Conservation (phyloP, 78 protist genomes). For the Mastigamoeba balamuthi region DNA sequence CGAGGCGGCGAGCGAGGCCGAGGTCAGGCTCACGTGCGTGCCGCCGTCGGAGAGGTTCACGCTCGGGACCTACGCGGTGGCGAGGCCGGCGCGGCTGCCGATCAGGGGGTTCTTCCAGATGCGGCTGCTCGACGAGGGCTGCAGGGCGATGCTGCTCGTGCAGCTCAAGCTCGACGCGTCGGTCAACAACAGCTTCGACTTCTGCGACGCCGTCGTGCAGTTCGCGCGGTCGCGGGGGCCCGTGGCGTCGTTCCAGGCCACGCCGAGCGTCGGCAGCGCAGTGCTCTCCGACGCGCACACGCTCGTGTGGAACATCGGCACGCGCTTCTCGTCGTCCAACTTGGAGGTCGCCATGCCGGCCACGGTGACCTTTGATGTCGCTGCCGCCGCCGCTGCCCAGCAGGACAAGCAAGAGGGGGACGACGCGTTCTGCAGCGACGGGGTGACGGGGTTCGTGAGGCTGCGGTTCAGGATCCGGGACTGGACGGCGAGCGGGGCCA, state of each 20-base stretch:
- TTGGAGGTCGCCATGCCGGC: slow-evolving; percentile 41
- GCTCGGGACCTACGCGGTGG: slow-evolving; percentile 5
- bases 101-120: slow-evolving; percentile 36
- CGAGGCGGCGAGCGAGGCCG: no score
- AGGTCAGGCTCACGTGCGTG: slow-evolving; percentile 22
- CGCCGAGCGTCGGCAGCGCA: slow-evolving; percentile 24
- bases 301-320: slow-evolving; percentile 32
- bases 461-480: no score
- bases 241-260: not conserved
- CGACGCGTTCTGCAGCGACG: no score
- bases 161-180: slow-evolving; percentile 13
- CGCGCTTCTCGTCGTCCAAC: slow-evolving; percentile 17
- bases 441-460: no score
- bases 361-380: slow-evolving; percentile 5
- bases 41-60: slow-evolving; percentile 27
- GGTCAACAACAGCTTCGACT: slow-evolving; percentile 14
- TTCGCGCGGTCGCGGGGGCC: slow-evolving; percentile 11
- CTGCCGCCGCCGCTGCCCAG: no score
- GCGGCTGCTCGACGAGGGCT: slow-evolving; percentile 7
- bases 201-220: slow-evolving; percentile 20
- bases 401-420: no score
- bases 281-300: no score
- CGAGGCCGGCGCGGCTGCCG: slow-evolving; percentile 10
- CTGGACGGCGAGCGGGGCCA: no score
- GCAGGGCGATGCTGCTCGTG: slow-evolving; percentile 3